Evolutionary conservation across 2,329 filamentous ascomycete genomes (phyloP), one percentile per base, ranked within the genome.

Genomic region (Coniochaeta sp.): DNA sequence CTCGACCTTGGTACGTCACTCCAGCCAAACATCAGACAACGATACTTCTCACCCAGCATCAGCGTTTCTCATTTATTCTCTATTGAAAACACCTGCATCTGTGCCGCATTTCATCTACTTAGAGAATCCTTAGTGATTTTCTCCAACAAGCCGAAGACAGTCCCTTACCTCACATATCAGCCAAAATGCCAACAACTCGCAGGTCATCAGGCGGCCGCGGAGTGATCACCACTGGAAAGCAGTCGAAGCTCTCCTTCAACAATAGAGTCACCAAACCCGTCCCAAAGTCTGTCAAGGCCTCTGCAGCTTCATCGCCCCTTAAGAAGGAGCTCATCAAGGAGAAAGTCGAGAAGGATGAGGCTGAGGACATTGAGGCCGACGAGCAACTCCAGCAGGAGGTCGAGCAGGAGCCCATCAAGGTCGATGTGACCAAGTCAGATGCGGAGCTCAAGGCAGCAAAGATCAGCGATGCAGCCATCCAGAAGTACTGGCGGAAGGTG

Each of bases 401-500:
- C 24, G 61, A 68, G 22, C 68, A 71, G 58, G 63, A 63, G 0
- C 65, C 3, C 61, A 34, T 7, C 31, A 28, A n/a, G 5, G 43
- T 47, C 43, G 22, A 24, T 17, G 26, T 22, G 8, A 14, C 24
- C 66, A 83, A 81, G 69, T 78, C 77, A 7, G 80, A 79, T 62
- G 75, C 72, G 6, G 81, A 89, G 67, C 66, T 79, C 26, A 76
- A 74, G 62, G 92, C 91, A 1, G 79, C 84, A 64, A 82, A 84
- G 65, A 75, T 96, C 47, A 83, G 82, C 8, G 82, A 89, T 60
- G 76, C 81, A 56, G 86, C 91, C 67, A 86, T 98, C 64, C 83
- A 83, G 67, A 80, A 79, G 69, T 97, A 96, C 72, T 97, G 92
- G 92, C 79, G 78, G 65, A 73, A 73, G 12, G 85, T 93, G 65